Conservation (phyloP, 2,329 filamentous ascomycete genomes). For the Neonectria coccinea region DNA sequence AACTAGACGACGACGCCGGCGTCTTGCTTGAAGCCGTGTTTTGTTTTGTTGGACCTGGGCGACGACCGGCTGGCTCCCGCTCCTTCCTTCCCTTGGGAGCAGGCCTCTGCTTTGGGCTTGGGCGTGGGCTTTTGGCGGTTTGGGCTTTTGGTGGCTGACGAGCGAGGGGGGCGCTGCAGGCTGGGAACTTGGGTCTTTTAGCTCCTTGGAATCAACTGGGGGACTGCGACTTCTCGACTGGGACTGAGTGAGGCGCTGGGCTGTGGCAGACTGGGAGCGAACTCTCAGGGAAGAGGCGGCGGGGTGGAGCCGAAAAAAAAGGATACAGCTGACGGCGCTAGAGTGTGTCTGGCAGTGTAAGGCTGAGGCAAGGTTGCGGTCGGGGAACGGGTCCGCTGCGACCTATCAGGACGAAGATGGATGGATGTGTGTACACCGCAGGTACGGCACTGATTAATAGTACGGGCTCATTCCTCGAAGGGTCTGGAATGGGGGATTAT, state of each 20-base stretch:
- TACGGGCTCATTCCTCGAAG: neutral
- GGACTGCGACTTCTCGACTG: neutral
- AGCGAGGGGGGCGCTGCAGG: conserved; percentile 30
- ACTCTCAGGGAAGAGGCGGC: conserved; percentile 24
- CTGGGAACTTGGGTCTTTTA: conserved; percentile 18
- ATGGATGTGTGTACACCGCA: neutral
- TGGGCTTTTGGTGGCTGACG: conserved; percentile 41
- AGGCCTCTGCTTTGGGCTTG: conserved; percentile 15
- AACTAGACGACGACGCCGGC: neutral
- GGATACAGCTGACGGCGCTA: conserved; percentile 41
- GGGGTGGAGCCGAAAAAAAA: conserved; percentile 28
- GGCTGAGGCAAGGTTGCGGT: conserved; percentile 39
- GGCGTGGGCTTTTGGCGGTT: conserved; percentile 12
- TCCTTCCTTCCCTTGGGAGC: neutral
- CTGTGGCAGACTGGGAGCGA: conserved; percentile 6
- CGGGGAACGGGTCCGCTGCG: neutral
- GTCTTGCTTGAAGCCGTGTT: neutral
- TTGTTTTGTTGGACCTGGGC: neutral
- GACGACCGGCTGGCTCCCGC: neutral
- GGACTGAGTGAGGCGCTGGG: conserved; percentile 17
- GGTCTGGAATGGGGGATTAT: neutral
- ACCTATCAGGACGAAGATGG: conserved; percentile 21
- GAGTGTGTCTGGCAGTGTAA: conserved; percentile 39
- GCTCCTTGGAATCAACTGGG: conserved; percentile 12
- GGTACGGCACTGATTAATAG: neutral